Conservation (phyloP, 768 basidiomycete species). For the Harrya chromipes region DNA sequence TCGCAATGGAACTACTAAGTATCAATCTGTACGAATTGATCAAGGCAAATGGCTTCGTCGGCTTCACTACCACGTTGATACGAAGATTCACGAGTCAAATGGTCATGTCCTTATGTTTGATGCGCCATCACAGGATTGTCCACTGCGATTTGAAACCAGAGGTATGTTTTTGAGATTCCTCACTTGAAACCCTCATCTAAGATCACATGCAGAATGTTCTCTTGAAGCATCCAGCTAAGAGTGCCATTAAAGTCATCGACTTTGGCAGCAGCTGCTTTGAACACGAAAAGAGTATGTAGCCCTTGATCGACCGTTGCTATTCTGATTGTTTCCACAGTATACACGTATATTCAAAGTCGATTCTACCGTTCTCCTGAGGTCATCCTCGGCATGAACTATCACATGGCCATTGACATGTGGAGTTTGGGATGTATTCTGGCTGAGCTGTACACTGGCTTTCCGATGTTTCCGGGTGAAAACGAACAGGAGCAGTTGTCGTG, state of each 20-base stretch:
- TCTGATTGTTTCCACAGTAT: slow-evolving; percentile 54
- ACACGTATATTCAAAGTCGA: slow-evolving; percentile 98
- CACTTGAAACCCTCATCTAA: neutral
- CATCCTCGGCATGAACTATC: slow-evolving; percentile 98
- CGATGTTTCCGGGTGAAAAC: slow-evolving; percentile 98
- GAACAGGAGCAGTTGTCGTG: slow-evolving; percentile 98
- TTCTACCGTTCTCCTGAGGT: slow-evolving; percentile 99
- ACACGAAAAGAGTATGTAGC: slow-evolving; percentile 89
- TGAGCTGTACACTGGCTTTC: slow-evolving; percentile 95
- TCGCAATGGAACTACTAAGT: slow-evolving; percentile 96
- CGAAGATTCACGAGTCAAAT: slow-evolving; percentile 96
- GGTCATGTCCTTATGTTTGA: slow-evolving; percentile 84
- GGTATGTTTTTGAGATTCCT: slow-evolving; percentile 43
- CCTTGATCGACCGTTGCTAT: neutral
- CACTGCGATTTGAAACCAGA: slow-evolving; percentile 99
- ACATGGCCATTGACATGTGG: slow-evolving; percentile 99
- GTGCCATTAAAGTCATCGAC: slow-evolving; percentile 97
- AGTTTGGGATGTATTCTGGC: slow-evolving; percentile 97
- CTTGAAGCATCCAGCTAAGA: slow-evolving; percentile 91
- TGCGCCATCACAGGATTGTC: slow-evolving; percentile 96
- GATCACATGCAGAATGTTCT: slow-evolving; percentile 73
- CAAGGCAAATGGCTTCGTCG: slow-evolving; percentile 97
- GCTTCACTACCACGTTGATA: slow-evolving; percentile 95
- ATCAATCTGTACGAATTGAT: slow-evolving; percentile 99
- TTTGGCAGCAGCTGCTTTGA: slow-evolving; percentile 99